Conservation (phyloP, 331 rosid genomes). For the Rhamnella rubrinervis region DNA sequence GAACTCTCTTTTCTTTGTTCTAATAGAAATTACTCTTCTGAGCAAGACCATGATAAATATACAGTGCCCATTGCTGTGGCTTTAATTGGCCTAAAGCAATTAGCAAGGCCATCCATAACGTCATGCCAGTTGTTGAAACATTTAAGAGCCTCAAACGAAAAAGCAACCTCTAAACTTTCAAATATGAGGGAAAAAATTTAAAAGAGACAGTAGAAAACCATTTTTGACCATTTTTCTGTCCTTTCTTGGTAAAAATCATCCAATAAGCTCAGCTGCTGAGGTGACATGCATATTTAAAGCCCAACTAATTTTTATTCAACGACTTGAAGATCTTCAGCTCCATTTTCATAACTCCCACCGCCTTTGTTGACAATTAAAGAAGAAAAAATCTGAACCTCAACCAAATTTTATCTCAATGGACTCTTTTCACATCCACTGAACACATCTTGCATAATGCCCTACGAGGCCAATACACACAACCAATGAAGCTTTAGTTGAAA, state of each 20-base stretch:
- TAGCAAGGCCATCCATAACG: neutral
- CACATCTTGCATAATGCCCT: too few species aligned
- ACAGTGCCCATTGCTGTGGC: neutral
- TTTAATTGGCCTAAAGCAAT: neutral
- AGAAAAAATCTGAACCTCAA: neutral
- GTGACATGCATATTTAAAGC: slow-evolving; percentile 11
- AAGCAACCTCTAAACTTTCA: too few species aligned
- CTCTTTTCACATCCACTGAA: too few species aligned
- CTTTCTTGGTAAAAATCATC: neutral
- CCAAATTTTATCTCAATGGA: neutral
- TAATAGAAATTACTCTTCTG: too few species aligned
- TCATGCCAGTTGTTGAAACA: slow-evolving; percentile 17
- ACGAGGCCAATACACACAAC: too few species aligned
- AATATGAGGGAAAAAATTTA: neutral
- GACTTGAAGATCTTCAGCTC: neutral
- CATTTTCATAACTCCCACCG: neutral
- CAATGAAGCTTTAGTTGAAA: too few species aligned
- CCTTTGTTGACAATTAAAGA: neutral
- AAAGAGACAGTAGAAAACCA: neutral
- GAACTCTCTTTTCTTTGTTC: too few species aligned
- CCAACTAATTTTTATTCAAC: slow-evolving; percentile 15
- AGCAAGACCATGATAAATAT: too few species aligned
- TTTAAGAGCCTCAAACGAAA: slow-evolving; percentile 6
- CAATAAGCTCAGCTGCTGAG: neutral
- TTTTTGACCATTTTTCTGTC: too few species aligned